Percentiles rank a stretch among this genome's conserved stretches.
Evolutionary conservation across 164 flowering plant species (phyloP).

Genomic region (Magnolia kwangsiensis): DNA sequence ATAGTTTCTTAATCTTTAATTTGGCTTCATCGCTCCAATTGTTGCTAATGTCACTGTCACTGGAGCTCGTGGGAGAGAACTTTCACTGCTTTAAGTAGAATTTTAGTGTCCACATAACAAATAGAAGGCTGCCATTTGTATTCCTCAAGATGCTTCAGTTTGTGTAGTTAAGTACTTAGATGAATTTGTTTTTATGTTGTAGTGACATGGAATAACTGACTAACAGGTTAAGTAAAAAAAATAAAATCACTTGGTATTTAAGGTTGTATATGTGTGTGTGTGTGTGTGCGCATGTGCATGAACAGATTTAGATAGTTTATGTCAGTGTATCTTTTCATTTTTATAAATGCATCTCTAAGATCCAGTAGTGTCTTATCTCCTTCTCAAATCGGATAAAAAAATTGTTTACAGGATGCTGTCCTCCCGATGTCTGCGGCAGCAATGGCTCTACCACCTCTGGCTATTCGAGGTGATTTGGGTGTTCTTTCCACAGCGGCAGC

Average conservation of each 20-base stretch:
- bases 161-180: background rate
- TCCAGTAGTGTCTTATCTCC: background rate
- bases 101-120: background rate
- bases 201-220: no score
- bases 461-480: constrained; percentile 88
- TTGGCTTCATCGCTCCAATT: no score
- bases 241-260: no score
- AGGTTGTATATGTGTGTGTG: no score
- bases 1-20: no score
- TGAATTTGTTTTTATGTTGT: background rate
- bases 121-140: background rate
- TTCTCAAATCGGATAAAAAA: constrained; percentile 5
- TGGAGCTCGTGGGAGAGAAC: no score
- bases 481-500: constrained; percentile 85
- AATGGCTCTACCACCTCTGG: constrained; percentile 92
- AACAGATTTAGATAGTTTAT: no score
- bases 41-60: no score
- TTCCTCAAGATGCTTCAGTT: background rate
- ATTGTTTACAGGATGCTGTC: constrained; percentile 63
- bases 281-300: no score
- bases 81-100: no score
- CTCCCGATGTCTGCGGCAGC: constrained; percentile 92
- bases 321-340: no score
- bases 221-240: no score
- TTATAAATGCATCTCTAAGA: background rate